Conservation (phyloP, 1,139 yeast species). For the Entelexis paramagnoliae region DNA sequence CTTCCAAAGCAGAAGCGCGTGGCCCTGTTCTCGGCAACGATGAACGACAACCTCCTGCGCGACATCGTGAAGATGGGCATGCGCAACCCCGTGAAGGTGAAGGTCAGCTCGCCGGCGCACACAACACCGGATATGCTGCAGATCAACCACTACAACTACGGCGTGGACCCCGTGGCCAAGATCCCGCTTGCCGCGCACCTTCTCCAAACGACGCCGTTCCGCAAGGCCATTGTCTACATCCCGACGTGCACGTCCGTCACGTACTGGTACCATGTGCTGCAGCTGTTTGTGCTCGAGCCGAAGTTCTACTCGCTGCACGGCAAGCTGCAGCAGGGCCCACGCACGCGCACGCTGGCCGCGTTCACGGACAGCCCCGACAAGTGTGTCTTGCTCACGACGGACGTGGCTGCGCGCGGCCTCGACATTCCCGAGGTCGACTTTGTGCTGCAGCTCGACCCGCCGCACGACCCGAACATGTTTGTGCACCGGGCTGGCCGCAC, state of each 20-base stretch:
- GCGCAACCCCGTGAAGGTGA: slow-evolving; percentile 47
- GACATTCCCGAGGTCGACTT: slow-evolving; percentile 79
- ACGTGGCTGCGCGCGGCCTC: slow-evolving; percentile 95
- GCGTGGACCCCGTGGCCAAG: slow-evolving; percentile 43
- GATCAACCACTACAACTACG: slow-evolving; percentile 47
- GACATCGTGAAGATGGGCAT: slow-evolving; percentile 56
- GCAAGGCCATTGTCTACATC: slow-evolving; percentile 69
- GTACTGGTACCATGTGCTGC: slow-evolving; percentile 29
- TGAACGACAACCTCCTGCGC: slow-evolving; percentile 59
- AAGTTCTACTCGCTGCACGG: slow-evolving; percentile 47
- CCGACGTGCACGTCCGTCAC: slow-evolving; percentile 63
- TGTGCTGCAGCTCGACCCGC: slow-evolving; percentile 69
- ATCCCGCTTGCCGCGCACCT: slow-evolving; percentile 49
- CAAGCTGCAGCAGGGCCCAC: slow-evolving; percentile 52
- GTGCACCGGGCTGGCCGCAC: slow-evolving; percentile 95
- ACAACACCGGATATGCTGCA: slow-evolving; percentile 54
- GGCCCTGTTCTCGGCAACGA: slow-evolving; percentile 86
- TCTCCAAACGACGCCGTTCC: slow-evolving; percentile 39
- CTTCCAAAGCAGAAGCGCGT: slow-evolving; percentile 83
- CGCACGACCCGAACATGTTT: slow-evolving; percentile 64
- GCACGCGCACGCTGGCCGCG: slow-evolving; percentile 48
- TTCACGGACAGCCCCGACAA: slow-evolving; percentile 42
- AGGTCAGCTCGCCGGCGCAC: slow-evolving; percentile 36
- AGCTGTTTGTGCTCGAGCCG: slow-evolving; percentile 23
- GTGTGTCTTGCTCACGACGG: slow-evolving; percentile 73